Evolutionary conservation across 257 asterid species (phyloP).

Genomic region (Solanum megistacrolobum): DNA sequence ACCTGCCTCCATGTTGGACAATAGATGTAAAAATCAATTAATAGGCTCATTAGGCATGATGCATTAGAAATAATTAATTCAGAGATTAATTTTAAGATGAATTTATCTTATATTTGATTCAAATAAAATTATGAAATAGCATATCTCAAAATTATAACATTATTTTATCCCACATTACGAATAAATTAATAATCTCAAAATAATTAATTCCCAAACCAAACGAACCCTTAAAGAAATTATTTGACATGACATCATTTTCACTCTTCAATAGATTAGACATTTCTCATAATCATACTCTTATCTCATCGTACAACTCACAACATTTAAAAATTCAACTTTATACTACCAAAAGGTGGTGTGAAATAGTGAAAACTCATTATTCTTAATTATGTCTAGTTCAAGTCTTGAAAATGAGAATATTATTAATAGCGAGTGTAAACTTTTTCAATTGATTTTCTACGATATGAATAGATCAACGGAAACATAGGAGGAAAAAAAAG

Average conservation of each 20-base stretch:
- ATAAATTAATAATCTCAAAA: too few relatives aligned
- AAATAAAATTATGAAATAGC: too few relatives aligned
- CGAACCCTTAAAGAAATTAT: not conserved
- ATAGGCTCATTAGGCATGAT: accelerated
- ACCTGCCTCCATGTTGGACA: not conserved
- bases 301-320: not conserved
- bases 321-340: not conserved
- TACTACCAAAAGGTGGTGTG: not conserved
- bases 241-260: not conserved
- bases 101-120: too few relatives aligned
- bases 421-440: not conserved
- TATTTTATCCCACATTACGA: not conserved
- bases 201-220: too few relatives aligned
- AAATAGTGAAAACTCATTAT: not conserved
- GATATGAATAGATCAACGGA: not conserved
- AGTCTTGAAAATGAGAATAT: not conserved
- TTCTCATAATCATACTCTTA: not conserved
- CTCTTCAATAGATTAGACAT: not conserved
- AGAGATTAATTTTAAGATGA: too few relatives aligned
- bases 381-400: not conserved
- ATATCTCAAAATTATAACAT: too few relatives aligned
- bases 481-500: not conserved
- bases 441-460: accelerated
- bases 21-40: not conserved
- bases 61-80: too few relatives aligned